Conservation (phyloP, 73 alveolate species). For the Paramecium sonneborni region DNA sequence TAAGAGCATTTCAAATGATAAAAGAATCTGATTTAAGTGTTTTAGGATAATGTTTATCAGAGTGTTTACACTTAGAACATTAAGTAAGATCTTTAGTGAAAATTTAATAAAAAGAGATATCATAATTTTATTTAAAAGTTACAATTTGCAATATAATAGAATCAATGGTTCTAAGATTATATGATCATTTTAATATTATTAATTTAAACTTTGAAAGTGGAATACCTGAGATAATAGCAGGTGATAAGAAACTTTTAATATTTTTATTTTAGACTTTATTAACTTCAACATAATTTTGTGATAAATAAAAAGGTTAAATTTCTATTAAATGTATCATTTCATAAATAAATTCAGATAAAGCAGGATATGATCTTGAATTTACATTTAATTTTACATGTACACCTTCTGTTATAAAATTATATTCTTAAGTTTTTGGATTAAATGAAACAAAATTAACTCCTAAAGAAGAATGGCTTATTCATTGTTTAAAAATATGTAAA, state of each 20-base stretch:
- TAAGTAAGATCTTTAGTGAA: neutral
- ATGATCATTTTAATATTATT: slow-evolving; percentile 5
- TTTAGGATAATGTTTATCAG: slow-evolving; percentile 24
- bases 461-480: neutral
- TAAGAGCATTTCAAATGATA: slow-evolving; percentile 29
- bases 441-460: neutral
- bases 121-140: neutral
- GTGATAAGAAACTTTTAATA: neutral
- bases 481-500: neutral
- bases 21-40: slow-evolving; percentile 35
- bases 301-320: slow-evolving; percentile 15
- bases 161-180: neutral
- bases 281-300: neutral
- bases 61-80: neutral
- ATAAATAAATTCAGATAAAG: neutral
- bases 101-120: neutral
- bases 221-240: neutral
- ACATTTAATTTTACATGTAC: neutral
- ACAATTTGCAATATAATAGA: neutral
- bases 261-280: neutral
- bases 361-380: slow-evolving; percentile 37
- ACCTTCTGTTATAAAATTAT: neutral
- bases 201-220: neutral
- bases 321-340: neutral
- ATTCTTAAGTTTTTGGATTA: neutral